Base-by-base conservation (phyloP, 805 yeast genomes). In the Wilhelminamyces savonicus region DNA sequence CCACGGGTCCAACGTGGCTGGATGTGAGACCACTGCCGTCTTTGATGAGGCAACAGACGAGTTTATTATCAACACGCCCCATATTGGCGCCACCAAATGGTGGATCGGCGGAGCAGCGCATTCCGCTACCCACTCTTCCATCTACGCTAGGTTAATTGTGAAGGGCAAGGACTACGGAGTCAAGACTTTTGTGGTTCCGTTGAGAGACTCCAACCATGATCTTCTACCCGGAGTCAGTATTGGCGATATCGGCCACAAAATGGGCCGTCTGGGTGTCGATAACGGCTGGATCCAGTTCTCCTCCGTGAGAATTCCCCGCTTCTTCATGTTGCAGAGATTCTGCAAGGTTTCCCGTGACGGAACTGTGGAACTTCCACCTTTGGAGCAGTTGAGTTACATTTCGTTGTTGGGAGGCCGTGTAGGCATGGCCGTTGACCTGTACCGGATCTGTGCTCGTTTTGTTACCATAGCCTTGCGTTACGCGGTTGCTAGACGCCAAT, bases 71-170 rank as follows among this genome's bases (percentile, higher is more conserved):
- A 60, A 61, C 48, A 65, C 71, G 18, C 71, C 71, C 5, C 69
- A 64, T 40, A 56, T 65, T 36, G 69, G 71, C 36, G 71, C 71
- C 26, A 65, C 71, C 37, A 65, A 65, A 44, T 65, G 71, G 71
- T 65, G 71, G 71, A 65, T 65, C 35, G 71, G 71, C 23, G 70
- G 70, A 34, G 71, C 71, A 33, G 71, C 71, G 20, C 71, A 65
- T 38, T 62, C 69, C 8, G 57, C 70, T 17, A 64, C 70, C 13
- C 71, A 65, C 41, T 45, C 58, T 24, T 35, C 59, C 14, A 50
- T 50, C 30, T 65, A 65, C 37, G 70, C 69, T 28, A 54, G 71
- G 36, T 60, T 65, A 34, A 52, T 61, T 32, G 65, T 65, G 30
- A 50, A 60, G 36, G 69, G 69, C 31, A 46, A 59, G 39, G 71